Evolutionary conservation across 169 alveolate species (phyloP), one percentile per base, ranked within the genome.

Genomic region (Plasmodium chabaudi): DNA sequence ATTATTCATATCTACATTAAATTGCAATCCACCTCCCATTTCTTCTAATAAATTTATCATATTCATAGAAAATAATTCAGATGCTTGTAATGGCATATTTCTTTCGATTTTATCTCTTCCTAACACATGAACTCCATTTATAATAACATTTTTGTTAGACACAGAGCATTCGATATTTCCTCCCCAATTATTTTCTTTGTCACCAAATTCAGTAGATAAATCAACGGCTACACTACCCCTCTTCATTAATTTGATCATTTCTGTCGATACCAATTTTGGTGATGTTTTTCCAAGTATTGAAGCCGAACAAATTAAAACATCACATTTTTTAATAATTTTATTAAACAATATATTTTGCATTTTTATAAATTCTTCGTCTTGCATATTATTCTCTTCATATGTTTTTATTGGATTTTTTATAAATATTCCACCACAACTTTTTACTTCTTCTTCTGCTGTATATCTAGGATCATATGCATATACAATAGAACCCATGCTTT

Each of bases 281-380:
- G 98, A 96, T 12, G 96, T 94, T 51, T 95, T 92, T 10, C 99
- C 99, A 15, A 99, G 99, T 10, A 96, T 94, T 51, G 96, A 92
- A 2, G 99, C 99, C 1, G 98, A 96, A 27, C 98, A 94, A 86
- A 97, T 96, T 65, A 97, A 93, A 64, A 97, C 95, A 82, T 97
- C 99, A 69, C 95, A 94, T 87, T 93, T 95, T 79, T 74, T 93
- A 47, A 96, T 96, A 63, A 94, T 91, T 72, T 94, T 95, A 42
- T 87, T 77, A 90, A 95, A 95, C 47, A 95, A 74, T 17, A 82
- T 95, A 67, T 88, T 89, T 92, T 96, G 98, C 1, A 96, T 94
- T 27, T 67, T 55, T 79, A 61, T 23, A 88, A 77, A 92, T 47
- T 89, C 92, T 47, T 72, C 92, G 0, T 75, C 91, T 74, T 57